Percentiles rank a stretch among this genome's conserved stretches.
Conservation (phyloP, 495 filamentous ascomycete species). For the Penicillium diatomitis region DNA sequence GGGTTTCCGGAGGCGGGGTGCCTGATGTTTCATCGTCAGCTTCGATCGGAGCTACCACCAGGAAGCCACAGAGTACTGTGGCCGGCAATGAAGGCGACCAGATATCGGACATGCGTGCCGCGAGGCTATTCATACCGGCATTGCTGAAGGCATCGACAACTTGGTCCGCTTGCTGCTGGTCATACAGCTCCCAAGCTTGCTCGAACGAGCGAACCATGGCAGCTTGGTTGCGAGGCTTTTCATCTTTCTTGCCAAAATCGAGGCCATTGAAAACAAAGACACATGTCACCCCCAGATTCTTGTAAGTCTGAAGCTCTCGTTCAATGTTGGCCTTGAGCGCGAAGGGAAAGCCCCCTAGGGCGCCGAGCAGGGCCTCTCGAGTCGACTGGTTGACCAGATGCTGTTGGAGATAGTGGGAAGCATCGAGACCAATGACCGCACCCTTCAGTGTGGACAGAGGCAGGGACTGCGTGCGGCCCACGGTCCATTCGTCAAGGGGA, state of each 20-base stretch:
- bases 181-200: conserved; percentile 79
- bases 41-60: background rate
- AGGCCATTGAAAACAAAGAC: conserved; percentile 89
- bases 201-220: conserved; percentile 39
- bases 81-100: conserved; percentile 1
- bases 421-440: conserved; percentile 75
- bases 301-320: conserved; percentile 60
- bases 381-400: conserved; percentile 57
- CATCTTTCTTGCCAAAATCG: conserved; percentile 61
- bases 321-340: conserved; percentile 61
- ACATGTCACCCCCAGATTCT: conserved; percentile 50
- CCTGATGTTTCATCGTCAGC: conserved; percentile 30
- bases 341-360: conserved; percentile 83
- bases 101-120: background rate
- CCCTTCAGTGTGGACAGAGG: conserved; percentile 59
- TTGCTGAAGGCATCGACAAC: conserved; percentile 77
- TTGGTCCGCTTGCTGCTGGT: conserved; percentile 62
- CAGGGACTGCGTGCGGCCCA: conserved; percentile 42
- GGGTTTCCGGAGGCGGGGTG: conserved; percentile 46
- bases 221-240: conserved; percentile 40
- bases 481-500: conserved; percentile 50
- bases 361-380: conserved; percentile 79
- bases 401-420: conserved; percentile 73
- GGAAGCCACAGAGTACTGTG: background rate
- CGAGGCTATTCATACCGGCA: conserved; percentile 50